Percentiles rank a stretch among this genome's conserved stretches.
These are phyloP conservation scores for Spatholobus suberectus DNA, from an alignment of 306 rosid genomes.

Conservation along the genomic window DNA sequence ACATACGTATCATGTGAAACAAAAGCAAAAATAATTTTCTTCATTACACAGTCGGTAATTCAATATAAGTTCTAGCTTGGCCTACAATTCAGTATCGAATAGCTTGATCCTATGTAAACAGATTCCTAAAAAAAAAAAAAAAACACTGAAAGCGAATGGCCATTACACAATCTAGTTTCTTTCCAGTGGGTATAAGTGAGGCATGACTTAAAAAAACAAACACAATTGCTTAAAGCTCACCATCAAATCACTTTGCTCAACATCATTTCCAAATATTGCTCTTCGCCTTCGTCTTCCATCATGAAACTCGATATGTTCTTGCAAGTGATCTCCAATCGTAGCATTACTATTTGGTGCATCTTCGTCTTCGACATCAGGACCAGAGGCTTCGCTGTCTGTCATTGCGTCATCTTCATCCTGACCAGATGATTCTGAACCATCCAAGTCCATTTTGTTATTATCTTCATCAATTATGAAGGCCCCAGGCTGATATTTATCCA, in stretches of 20 bases:
- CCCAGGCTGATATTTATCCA: slow-evolving; percentile 42
- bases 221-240: slow-evolving; percentile 47
- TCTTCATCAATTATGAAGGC: slow-evolving; percentile 47
- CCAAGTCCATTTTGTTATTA: slow-evolving; percentile 47
- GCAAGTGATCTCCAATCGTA: slow-evolving; percentile 46
- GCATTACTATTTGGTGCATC: slow-evolving; percentile 42
- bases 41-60: not conserved
- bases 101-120: not conserved
- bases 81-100: not conserved
- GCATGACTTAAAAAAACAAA: slow-evolving; percentile 17
- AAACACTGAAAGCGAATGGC: slow-evolving; percentile 7
- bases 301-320: slow-evolving; percentile 75
- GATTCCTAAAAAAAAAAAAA: not conserved
- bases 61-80: not conserved
- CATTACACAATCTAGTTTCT: slow-evolving; percentile 8
- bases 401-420: slow-evolving; percentile 48
- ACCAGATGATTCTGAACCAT: slow-evolving; percentile 61
- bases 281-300: slow-evolving; percentile 83
- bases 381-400: slow-evolving; percentile 31
- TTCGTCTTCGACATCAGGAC: slow-evolving; percentile 49
- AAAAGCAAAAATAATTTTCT: not conserved
- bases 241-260: slow-evolving; percentile 57
- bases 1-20: slow-evolving; percentile 29
- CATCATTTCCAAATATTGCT: slow-evolving; percentile 68
- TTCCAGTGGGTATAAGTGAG: not conserved